Evolutionary conservation across 2,329 filamentous ascomycete genomes (phyloP), one percentile per base, ranked within the genome.

Genomic region (Penicillium sp.): DNA sequence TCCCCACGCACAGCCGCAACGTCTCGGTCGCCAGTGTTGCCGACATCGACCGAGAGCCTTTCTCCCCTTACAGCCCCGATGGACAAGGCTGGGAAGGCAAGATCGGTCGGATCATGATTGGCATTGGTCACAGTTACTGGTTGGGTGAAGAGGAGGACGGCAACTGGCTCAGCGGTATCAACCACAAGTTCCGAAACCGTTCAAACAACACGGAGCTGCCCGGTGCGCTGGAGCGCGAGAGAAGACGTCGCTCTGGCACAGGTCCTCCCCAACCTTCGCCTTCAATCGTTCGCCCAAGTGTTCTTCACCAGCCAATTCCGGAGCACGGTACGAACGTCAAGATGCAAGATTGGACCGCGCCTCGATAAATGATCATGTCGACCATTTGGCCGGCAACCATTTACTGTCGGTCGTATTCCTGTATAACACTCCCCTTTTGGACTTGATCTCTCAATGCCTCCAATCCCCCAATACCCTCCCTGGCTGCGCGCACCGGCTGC

Each of bases 81-180:
- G 90, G 91, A 10, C 81, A 88, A 57, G 92, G 92, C 16, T 92
- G 89, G 84, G 83, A 82, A 70, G 92, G 92, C 32, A 86, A 84
- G 65, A 67, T 95, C 10, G 92, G 92, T n/a, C 82, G 92, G 48
- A 68, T 83, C 31, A 89, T 97, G 89, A 81, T 96, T 27, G 81
- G 81, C 9, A 79, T 90, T 22, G 88, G 88, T 38, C 83, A 83
- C 60, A 81, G 80, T 53, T 97, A 95, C 76, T 97, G 92, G 92
- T 78, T 96, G 14, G 89, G 88, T 31, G 73, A 76, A 56, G 84
- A 84, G 56, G 76, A 83, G 50, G 75, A 84, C 53, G 83, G 80
- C 45, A 85, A 86, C 56, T 94, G 89, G 89, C 82, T 87, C 66
- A 80, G 82, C 44, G 82, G 80, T 9, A 78, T 86, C 61, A 79